phyloP scores from a whole-genome alignment of 2,329 filamentous ascomycete species.

The Myriosclerotinia duriaeana region DNA sequence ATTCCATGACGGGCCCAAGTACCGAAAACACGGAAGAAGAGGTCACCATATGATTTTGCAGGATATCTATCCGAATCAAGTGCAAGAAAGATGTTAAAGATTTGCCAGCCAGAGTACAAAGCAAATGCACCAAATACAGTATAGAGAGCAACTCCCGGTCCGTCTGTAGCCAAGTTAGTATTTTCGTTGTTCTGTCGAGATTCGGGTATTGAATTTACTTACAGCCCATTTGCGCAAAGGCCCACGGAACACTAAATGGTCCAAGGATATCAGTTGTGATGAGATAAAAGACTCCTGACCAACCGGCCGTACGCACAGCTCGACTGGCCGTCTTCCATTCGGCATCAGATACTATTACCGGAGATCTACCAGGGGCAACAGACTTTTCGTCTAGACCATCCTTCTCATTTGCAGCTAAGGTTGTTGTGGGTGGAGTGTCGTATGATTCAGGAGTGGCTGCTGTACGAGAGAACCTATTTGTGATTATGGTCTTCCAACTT shows the following conservation, averaged over 20 bases:
- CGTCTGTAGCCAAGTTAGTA: conserved; percentile 15
- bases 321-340: conserved; percentile 34
- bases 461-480: conserved; percentile 8
- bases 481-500: conserved; percentile 14
- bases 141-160: conserved; percentile 31
- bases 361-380: background rate
- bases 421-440: conserved; percentile 4
- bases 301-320: conserved; percentile 31
- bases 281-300: conserved; percentile 33
- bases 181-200: background rate
- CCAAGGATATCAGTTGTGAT: conserved; percentile 36
- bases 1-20: conserved; percentile 28
- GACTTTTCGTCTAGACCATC: conserved; percentile 10
- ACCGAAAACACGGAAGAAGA: conserved; percentile 32
- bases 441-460: background rate
- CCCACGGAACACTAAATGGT: conserved; percentile 31
- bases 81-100: conserved; percentile 30
- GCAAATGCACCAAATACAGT: conserved; percentile 33
- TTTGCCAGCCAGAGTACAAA: conserved; percentile 32
- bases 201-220: background rate
- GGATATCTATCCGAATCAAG: conserved; percentile 33
- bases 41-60: conserved; percentile 31
- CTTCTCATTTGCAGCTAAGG: conserved; percentile 6
- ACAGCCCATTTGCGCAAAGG: conserved; percentile 31
- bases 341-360: conserved; percentile 25